A percentile compares a stretch with the other conserved stretches of the same genome.
Evolutionary conservation across 2,329 filamentous ascomycete genomes (phyloP).

Genomic region (Phaeosphaeriaceae sp.): DNA sequence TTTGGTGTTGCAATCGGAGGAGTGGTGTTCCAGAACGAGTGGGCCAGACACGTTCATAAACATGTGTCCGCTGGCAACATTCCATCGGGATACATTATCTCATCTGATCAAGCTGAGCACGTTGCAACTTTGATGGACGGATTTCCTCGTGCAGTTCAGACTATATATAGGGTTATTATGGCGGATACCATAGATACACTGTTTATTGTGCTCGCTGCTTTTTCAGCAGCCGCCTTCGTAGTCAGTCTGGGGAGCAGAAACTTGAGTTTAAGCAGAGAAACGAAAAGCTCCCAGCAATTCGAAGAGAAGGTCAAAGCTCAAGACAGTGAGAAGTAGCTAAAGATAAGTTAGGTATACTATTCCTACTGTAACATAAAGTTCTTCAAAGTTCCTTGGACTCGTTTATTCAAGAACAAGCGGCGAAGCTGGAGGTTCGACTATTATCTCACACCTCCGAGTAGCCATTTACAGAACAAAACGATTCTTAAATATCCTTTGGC

Average conservation of each 20-base stretch:
- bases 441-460: no score
- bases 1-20: background rate
- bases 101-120: background rate
- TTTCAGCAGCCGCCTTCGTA: background rate
- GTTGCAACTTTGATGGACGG: background rate
- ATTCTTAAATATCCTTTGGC: no score
- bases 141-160: background rate
- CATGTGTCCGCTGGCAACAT: background rate
- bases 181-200: background rate
- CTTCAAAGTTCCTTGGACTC: background rate
- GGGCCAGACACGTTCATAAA: background rate
- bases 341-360: background rate
- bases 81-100: background rate
- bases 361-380: background rate
- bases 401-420: no score
- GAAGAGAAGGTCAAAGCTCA: background rate
- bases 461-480: no score
- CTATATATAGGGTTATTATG: background rate
- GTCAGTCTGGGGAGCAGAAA: background rate
- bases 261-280: background rate
- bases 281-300: background rate
- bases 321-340: background rate
- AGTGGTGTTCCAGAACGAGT: background rate
- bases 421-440: no score
- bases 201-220: background rate